Conservation (phyloP, 768 basidiomycete genomes). For the Psilocybe sp. region DNA sequence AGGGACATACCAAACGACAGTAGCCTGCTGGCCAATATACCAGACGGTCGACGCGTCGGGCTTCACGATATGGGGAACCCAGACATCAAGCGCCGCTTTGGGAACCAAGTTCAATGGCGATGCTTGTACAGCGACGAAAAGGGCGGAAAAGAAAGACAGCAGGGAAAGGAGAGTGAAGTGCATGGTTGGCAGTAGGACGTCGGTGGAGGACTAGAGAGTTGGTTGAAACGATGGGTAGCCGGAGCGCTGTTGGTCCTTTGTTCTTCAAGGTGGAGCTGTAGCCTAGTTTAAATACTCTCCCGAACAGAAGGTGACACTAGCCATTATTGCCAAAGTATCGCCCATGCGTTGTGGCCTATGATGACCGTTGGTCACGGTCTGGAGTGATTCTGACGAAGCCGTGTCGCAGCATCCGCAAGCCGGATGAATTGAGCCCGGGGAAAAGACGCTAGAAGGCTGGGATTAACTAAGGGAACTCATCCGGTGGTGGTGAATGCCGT, state of each 20-base stretch:
- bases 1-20: slow-evolving; percentile 27
- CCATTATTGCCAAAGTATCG: too few relatives aligned
- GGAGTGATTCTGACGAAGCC: too few relatives aligned
- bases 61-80: slow-evolving; percentile 23
- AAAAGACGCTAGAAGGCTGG: too few relatives aligned
- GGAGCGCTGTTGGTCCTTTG: too few relatives aligned
- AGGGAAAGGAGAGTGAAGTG: slow-evolving; percentile 18
- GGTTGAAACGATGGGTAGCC: slow-evolving; percentile 5
- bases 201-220: slow-evolving; percentile 4
- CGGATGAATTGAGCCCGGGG: too few relatives aligned
- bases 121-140: slow-evolving; percentile 23
- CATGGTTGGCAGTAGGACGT: slow-evolving; percentile 6
- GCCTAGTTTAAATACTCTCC: slow-evolving; percentile 13
- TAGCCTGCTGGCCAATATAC: slow-evolving; percentile 22
- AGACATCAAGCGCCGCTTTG: slow-evolving; percentile 28
- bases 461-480: too few relatives aligned
- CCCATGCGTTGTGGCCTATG: too few relatives aligned
- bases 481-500: too few relatives aligned
- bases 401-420: too few relatives aligned
- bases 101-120: slow-evolving; percentile 18
- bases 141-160: slow-evolving; percentile 21
- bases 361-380: too few relatives aligned
- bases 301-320: slow-evolving; percentile 12
- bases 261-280: not conserved
- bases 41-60: slow-evolving; percentile 26